Base-by-base conservation (phyloP, 73 alveolate genomes). In the Urostyla sp. region DNA sequence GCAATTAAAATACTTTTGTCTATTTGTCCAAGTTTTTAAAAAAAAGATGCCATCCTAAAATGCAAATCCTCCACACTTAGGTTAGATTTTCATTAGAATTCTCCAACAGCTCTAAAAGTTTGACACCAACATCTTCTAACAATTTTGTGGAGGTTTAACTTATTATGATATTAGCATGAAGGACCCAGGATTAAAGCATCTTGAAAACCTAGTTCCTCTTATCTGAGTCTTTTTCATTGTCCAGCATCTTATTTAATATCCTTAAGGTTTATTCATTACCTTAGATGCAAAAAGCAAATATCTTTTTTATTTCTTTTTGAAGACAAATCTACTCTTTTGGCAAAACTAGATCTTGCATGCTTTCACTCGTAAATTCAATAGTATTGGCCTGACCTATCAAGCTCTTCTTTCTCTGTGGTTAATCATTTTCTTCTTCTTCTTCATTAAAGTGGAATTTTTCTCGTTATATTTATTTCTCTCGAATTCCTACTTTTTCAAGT, bases 1-100 rank as follows among this genome's bases (percentile, higher is more conserved):
- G 63, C 63, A 13, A 13, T 20, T 75, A 23, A 59, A 75, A 35
- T 21, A 56, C 8, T 58, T 75, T 21, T n/a, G 21, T 32, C 28
- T 57, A 57, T 56, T 49, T 40, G 26, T 57, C 15, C 4, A 79
- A 30, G 8, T 37, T 36, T 38, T 36, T 53, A 1, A 28, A 61
- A 32, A 43, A 75, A 18, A 75, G 4, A 3, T 67, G 78, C 84
- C 84, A 83, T 37, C 91, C 91, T 36, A 49, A 30, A 5, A 83
- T 83, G 20, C 69, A 36, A 23, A 37, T 43, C 21, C 37, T 77
- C 91, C 91, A 83, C 43, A 60, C 61, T 21, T 53, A 32, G 30
- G 10, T 40, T 11, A 16, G 20, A 40, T 16, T 16, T 16, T 40
- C 52, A 16, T 40, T 40, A 16, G 20, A 10, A 10, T 40, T 40